Conservation (phyloP, 2,329 filamentous ascomycete species). For the Hypomyces rosellus region DNA sequence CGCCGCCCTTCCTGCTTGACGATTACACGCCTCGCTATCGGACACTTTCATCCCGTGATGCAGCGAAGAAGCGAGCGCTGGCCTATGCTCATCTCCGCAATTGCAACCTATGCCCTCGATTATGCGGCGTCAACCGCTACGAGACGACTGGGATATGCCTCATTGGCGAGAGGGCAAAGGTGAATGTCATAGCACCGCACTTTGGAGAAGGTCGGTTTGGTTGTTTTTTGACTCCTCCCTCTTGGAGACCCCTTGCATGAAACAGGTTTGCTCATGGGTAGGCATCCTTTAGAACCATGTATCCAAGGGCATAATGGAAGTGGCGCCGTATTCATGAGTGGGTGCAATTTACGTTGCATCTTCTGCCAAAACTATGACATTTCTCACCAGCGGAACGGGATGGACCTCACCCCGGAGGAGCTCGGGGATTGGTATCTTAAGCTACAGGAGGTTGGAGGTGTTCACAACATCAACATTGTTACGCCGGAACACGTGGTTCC, state of each 20-base stretch:
- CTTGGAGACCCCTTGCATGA: not conserved
- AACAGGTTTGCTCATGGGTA: constrained; percentile 5
- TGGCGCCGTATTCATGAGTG: constrained; percentile 75
- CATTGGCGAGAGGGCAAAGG: constrained; percentile 68
- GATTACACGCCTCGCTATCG: constrained; percentile 70
- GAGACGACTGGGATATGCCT: constrained; percentile 72
- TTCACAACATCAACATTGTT: constrained; percentile 87
- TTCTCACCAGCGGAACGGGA: constrained; percentile 72
- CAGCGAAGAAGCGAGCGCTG: constrained; percentile 63
- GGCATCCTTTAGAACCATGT: constrained; percentile 56
- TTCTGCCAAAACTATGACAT: constrained; percentile 83
- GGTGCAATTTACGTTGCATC: constrained; percentile 66
- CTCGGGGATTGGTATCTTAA: constrained; percentile 79
- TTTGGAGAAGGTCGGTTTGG: constrained; percentile 61
- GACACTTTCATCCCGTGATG: constrained; percentile 59
- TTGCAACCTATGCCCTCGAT: constrained; percentile 74
- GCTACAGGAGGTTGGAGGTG: constrained; percentile 68
- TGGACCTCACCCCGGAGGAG: constrained; percentile 71
- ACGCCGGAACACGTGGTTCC: constrained; percentile 84
- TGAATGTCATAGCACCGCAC: constrained; percentile 80
- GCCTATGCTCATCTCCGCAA: constrained; percentile 71
- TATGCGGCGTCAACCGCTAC: constrained; percentile 75
- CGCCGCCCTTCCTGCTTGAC: constrained; percentile 63
- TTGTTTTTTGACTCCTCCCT: not conserved
- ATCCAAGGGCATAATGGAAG: constrained; percentile 77